Evolutionary conservation across 495 filamentous ascomycete genomes (phyloP).

Genomic region (Aspergillus panamensis): DNA sequence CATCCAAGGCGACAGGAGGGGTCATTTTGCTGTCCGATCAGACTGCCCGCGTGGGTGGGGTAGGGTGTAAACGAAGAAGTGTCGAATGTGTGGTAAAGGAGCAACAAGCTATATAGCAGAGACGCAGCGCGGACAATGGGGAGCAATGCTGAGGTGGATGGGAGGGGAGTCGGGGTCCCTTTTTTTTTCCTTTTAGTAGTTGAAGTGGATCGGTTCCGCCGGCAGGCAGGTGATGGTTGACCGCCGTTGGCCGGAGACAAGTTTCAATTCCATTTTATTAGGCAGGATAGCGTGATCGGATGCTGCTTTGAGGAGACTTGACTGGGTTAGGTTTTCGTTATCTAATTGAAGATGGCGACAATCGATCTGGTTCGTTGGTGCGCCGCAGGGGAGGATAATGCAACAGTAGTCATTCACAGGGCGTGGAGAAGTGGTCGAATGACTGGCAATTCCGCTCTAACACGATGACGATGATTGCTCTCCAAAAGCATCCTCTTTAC

Average conservation of each 20-base stretch:
- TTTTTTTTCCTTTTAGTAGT: slow-evolving; percentile 16
- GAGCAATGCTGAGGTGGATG: background rate
- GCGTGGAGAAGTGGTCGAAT: slow-evolving; percentile 16
- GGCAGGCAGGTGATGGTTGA: slow-evolving; percentile 5
- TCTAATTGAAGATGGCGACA: slow-evolving; percentile 30
- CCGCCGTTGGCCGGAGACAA: background rate
- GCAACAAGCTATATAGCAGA: background rate
- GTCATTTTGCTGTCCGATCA: slow-evolving; percentile 30
- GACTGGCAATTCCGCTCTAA: background rate
- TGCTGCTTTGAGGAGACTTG: background rate
- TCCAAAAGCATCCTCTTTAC: background rate
- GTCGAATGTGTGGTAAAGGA: background rate
- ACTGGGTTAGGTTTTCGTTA: slow-evolving; percentile 30
- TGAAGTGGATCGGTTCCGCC: slow-evolving; percentile 24
- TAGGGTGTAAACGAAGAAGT: background rate
- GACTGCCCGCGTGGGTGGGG: background rate
- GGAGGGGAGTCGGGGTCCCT: background rate
- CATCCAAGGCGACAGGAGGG: slow-evolving; percentile 41
- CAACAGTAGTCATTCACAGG: slow-evolving; percentile 20
- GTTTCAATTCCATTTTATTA: background rate
- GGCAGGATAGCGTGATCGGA: background rate
- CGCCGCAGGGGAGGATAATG: slow-evolving; percentile 5
- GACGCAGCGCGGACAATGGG: background rate
- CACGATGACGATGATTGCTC: background rate
- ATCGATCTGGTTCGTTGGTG: slow-evolving; percentile 9